phyloP scores from a whole-genome alignment of 75 land plant species.

The Pinus albicaulis region DNA sequence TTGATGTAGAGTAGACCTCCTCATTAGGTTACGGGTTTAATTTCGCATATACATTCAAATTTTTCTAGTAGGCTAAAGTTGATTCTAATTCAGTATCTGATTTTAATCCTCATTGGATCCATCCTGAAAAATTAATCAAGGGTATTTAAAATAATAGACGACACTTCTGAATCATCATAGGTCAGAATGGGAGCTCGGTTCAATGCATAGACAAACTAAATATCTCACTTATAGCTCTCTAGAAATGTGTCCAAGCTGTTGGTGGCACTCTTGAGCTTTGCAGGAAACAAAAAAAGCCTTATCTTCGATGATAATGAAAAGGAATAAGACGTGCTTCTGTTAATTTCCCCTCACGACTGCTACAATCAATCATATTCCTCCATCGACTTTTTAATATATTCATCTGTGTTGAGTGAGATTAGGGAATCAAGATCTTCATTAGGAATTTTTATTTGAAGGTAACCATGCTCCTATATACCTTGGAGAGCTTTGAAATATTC shows the following conservation, averaged over 20 bases:
- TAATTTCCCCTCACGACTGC: conserved; percentile 16
- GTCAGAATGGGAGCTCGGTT: conserved; percentile 39
- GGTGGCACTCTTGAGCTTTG: conserved; percentile 12
- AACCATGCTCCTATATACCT: conserved; percentile 31
- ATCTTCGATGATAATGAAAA: conserved; percentile 27
- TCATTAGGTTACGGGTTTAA: neutral
- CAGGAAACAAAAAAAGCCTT: conserved; percentile 41
- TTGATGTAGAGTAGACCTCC: neutral
- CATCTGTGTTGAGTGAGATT: conserved; percentile 80
- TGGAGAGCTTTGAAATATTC: conserved; percentile 37
- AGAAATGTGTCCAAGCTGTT: conserved; percentile 35
- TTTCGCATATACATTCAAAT: no score
- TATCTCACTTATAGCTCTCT: conserved; percentile 33
- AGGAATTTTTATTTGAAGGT: conserved; percentile 81
- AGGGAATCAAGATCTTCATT: conserved; percentile 87
- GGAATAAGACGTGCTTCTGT: conserved; percentile 2
- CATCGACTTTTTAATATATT: conserved; percentile 86
- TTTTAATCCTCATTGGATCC: conserved; percentile 20
- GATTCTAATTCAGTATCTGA: neutral
- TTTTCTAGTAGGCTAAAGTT: neutral
- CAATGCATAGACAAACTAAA: conserved; percentile 73
- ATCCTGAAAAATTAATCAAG: conserved; percentile 71
- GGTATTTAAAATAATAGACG: conserved; percentile 54
- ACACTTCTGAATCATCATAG: conserved; percentile 58
- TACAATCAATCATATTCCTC: conserved; percentile 67